These are phyloP conservation scores for Zygoascus ofunaensis DNA, from an alignment of 805 yeast species.

Conservation along the genomic window DNA sequence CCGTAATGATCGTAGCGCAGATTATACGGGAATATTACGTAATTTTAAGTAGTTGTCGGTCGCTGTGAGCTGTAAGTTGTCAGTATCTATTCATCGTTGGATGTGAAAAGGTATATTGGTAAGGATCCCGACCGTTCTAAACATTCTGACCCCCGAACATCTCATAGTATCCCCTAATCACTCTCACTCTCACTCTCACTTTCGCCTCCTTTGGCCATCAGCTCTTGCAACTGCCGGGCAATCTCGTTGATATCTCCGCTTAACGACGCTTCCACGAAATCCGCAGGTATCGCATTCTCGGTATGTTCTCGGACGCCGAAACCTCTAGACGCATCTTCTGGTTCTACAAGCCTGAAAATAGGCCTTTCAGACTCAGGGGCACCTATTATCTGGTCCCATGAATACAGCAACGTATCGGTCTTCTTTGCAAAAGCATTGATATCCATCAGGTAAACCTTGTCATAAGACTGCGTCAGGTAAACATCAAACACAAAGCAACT, in stretches of 20 bases:
- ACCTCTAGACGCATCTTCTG: conserved; percentile 55
- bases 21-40: no score
- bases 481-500: conserved; percentile 63
- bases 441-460: conserved; percentile 63
- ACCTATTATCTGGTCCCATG: conserved; percentile 70
- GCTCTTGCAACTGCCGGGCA: conserved; percentile 7
- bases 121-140: no score
- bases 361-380: conserved; percentile 25
- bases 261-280: conserved; percentile 74
- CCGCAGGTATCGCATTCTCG: conserved; percentile 86
- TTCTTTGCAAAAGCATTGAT: conserved; percentile 75
- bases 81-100: no score
- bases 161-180: no score
- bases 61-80: no score
- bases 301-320: conserved; percentile 77
- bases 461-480: conserved; percentile 68
- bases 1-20: no score
- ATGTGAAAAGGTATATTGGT: no score
- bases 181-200: conserved; percentile 3
- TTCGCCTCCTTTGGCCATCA: conserved; percentile 6
- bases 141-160: no score
- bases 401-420: conserved; percentile 68
- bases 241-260: conserved; percentile 21
- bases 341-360: conserved; percentile 54
- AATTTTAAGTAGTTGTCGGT: no score